Conservation (phyloP, 2,329 filamentous ascomycete species). For the Cryphonectria nitschkei region DNA sequence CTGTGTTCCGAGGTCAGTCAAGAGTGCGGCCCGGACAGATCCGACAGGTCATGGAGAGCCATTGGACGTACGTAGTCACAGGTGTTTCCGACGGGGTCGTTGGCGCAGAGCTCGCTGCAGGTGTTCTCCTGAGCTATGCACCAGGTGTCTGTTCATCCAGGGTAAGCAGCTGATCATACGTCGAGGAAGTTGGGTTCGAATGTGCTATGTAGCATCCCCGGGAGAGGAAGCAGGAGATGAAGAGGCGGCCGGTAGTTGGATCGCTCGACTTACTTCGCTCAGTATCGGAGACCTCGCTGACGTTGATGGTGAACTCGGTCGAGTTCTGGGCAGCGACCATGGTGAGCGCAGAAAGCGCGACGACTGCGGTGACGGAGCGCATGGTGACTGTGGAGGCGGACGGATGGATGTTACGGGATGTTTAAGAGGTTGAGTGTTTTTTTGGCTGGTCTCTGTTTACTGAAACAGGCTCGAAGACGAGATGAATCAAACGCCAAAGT, state of each 20-base stretch:
- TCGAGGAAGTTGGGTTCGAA: not conserved
- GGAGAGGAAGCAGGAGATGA: not conserved
- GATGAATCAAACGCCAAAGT: not conserved
- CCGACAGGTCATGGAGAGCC: not conserved
- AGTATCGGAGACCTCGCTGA: constrained; percentile 39
- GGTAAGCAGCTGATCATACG: constrained; percentile 29
- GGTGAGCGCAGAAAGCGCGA: constrained; percentile 50
- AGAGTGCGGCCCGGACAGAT: constrained; percentile 18
- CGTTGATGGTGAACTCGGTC: constrained; percentile 43
- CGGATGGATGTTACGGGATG: not conserved
- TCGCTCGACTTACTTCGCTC: constrained; percentile 44
- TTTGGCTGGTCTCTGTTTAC: not conserved
- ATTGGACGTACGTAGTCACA: constrained; percentile 50
- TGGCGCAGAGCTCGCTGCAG: constrained; percentile 53
- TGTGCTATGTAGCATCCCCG: no score
- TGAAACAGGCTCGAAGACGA: not conserved
- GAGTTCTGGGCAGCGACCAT: constrained; percentile 51
- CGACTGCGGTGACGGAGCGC: constrained; percentile 45
- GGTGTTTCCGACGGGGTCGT: constrained; percentile 43
- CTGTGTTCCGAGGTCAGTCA: constrained; percentile 36
- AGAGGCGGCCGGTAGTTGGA: not conserved
- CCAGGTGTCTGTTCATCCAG: constrained; percentile 49
- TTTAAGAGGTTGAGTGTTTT: not conserved
- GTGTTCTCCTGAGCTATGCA: constrained; percentile 56
- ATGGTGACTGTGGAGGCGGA: constrained; percentile 38